Conservation (phyloP, 495 filamentous ascomycete genomes). For the Penicillium atrosanguineum region DNA sequence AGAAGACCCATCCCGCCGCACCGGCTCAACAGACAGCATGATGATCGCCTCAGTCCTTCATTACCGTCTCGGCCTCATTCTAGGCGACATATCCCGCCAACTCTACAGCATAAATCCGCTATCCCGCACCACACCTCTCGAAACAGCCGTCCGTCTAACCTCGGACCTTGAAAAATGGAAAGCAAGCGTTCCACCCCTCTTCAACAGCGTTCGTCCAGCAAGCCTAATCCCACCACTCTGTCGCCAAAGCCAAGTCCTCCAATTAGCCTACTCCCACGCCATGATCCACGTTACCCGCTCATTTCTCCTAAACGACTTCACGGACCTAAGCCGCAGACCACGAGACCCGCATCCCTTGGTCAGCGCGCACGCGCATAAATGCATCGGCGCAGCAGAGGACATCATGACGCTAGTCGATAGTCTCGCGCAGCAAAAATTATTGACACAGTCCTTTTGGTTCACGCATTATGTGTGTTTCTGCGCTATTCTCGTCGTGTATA, state of each 20-base stretch:
- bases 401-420: conserved; percentile 38
- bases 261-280: conserved; percentile 51
- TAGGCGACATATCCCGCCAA: conserved; percentile 46
- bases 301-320: conserved; percentile 53
- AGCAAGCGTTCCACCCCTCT: conserved; percentile 41
- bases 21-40: conserved; percentile 41
- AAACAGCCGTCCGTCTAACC: conserved; percentile 38
- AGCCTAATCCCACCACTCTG: conserved; percentile 52
- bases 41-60: conserved; percentile 49
- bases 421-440: conserved; percentile 36
- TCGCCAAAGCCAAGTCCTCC: conserved; percentile 53
- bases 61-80: conserved; percentile 42
- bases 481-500: conserved; percentile 53
- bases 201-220: conserved; percentile 43
- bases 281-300: conserved; percentile 57
- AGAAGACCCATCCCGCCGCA: conserved; percentile 32
- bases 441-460: conserved; percentile 50
- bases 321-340: conserved; percentile 39
- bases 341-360: conserved; percentile 30
- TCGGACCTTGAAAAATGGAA: conserved; percentile 39
- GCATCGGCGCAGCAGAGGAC: conserved; percentile 43
- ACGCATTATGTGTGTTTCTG: conserved; percentile 55
- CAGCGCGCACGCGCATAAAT: conserved; percentile 38
- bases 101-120: conserved; percentile 47
- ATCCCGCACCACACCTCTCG: conserved; percentile 37